Conservation (phyloP, 352 stramenopile genomes). For the Globisporangium solare region DNA sequence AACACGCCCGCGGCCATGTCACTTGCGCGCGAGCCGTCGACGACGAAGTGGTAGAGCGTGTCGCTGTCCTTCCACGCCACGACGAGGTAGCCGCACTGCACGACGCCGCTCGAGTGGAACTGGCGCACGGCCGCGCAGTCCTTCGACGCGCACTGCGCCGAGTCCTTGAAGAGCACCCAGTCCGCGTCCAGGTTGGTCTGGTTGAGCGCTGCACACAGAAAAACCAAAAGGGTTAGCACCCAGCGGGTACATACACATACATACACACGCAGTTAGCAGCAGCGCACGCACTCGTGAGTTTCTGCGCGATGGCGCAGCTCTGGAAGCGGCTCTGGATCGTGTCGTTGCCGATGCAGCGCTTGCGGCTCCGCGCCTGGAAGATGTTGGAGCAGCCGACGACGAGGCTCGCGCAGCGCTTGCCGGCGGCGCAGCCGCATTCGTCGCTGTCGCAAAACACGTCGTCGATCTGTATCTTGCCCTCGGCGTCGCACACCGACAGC, state of each 20-base stretch:
- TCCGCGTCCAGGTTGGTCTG: slow-evolving; percentile 48
- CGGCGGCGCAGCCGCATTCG: slow-evolving; percentile 48
- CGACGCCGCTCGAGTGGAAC: slow-evolving; percentile 59
- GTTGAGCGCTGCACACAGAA: slow-evolving; percentile 21
- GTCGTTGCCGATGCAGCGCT: slow-evolving; percentile 55
- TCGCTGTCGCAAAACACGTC: slow-evolving; percentile 74
- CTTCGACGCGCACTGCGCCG: slow-evolving; percentile 37
- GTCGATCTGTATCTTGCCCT: slow-evolving; percentile 65
- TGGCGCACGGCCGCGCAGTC: slow-evolving; percentile 56
- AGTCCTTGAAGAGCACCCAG: slow-evolving; percentile 73
- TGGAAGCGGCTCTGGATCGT: slow-evolving; percentile 45
- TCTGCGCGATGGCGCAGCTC: slow-evolving; percentile 40
- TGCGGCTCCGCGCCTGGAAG: slow-evolving; percentile 62
- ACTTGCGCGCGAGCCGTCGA: slow-evolving; percentile 57
- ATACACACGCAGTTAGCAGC: no score
- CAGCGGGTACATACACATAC: neutral
- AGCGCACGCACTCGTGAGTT: slow-evolving; percentile 38
- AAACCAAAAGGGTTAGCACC: neutral
- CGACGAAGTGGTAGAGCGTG: slow-evolving; percentile 60
- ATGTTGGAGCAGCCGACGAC: slow-evolving; percentile 64
- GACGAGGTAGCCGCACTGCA: slow-evolving; percentile 65
- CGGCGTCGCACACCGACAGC: slow-evolving; percentile 49
- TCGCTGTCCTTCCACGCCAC: slow-evolving; percentile 60
- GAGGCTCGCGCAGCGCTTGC: slow-evolving; percentile 55
- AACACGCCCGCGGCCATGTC: slow-evolving; percentile 69